These are phyloP conservation scores for Striga asiatica DNA, from an alignment of 257 asterid genomes.

Conservation along the genomic window DNA sequence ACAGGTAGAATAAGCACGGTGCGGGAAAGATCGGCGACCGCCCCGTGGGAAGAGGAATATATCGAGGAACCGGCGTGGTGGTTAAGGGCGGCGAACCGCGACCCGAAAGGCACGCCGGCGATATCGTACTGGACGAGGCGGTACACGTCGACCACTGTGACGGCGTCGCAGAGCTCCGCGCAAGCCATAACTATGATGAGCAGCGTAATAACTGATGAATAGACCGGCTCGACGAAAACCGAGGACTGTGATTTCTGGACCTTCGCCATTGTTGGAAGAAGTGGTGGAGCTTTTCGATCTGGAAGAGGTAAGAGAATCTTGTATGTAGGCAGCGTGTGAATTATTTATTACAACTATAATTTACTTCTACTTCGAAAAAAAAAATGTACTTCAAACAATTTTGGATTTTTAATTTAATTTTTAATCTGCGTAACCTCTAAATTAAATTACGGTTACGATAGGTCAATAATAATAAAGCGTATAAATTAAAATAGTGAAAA, in stretches of 20 bases:
- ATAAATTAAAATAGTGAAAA: too few species aligned
- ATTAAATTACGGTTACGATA: too few species aligned
- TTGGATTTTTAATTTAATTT: too few species aligned
- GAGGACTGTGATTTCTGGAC: constrained; percentile 14
- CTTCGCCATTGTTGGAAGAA: constrained; percentile 26
- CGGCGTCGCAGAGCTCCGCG: constrained; percentile 69
- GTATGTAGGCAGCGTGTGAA: too few species aligned
- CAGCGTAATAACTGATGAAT: constrained; percentile 30
- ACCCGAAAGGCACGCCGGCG: constrained; percentile 67
- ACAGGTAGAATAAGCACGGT: constrained; percentile 69
- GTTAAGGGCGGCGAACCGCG: constrained; percentile 69
- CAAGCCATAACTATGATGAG: constrained; percentile 40
- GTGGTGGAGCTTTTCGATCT: constrained; percentile 16
- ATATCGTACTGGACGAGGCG: constrained; percentile 82
- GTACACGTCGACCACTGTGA: constrained; percentile 67
- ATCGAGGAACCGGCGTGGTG: constrained; percentile 75
- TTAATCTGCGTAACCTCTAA: too few species aligned
- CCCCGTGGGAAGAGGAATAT: constrained; percentile 28
- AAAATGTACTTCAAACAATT: too few species aligned
- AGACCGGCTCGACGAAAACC: constrained; percentile 30
- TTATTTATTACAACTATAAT: too few species aligned
- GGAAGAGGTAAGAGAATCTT: background rate
- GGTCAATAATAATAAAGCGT: too few species aligned
- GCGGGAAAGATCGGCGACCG: constrained; percentile 55
- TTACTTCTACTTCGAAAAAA: too few species aligned